Evolutionary conservation across 306 rosid species (phyloP).

Genomic region (Abrus pulchellus): DNA sequence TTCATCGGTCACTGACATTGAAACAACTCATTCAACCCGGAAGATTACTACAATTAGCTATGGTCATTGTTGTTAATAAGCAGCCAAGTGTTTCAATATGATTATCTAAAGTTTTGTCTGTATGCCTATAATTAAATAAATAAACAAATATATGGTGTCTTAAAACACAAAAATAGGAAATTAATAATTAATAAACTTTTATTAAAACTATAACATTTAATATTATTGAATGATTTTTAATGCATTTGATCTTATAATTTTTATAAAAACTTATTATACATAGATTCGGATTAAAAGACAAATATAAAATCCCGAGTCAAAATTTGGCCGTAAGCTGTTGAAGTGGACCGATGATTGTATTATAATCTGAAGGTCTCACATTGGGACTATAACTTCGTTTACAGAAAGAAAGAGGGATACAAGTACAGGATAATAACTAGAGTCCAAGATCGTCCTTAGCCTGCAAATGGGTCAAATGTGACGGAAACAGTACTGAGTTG

Average conservation of each 20-base stretch:
- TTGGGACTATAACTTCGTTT: not conserved
- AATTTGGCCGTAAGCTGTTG: not conserved
- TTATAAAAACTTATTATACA: no score
- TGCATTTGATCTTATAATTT: no score
- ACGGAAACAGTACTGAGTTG: not conserved
- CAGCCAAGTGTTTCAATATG: not conserved
- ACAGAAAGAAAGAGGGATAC: not conserved
- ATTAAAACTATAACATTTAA: no score
- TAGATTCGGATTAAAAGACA: not conserved
- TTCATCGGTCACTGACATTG: conserved; percentile 2
- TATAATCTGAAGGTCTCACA: not conserved
- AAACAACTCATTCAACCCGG: not conserved
- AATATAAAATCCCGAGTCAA: not conserved
- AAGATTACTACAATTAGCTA: not conserved
- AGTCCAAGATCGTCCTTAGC: not conserved
- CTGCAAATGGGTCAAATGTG: not conserved
- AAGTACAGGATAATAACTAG: not conserved
- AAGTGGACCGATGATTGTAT: not conserved
- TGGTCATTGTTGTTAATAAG: not conserved
- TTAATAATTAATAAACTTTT: no score
- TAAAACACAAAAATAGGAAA: no score
- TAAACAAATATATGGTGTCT: no score
- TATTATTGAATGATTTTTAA: no score
- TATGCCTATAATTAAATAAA: not conserved
- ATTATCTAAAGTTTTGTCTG: not conserved